These are phyloP conservation scores for Aphanomyces euteiches DNA, from an alignment of 352 stramenopile genomes.

Conservation along the genomic window DNA sequence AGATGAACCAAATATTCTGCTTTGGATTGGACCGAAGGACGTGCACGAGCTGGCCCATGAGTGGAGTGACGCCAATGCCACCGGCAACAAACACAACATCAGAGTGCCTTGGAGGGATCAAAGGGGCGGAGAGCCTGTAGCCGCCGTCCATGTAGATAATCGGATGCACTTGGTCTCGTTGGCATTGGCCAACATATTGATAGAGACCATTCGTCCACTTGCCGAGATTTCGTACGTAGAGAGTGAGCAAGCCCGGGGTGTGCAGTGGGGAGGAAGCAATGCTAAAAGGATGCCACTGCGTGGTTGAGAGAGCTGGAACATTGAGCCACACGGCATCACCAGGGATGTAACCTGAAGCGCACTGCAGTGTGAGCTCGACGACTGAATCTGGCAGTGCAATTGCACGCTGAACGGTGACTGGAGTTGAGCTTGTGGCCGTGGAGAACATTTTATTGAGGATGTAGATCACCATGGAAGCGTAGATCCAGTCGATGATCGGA, in stretches of 20 bases:
- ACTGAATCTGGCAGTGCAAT: not conserved
- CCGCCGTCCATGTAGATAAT: slow-evolving; percentile 49
- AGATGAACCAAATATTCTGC: slow-evolving; percentile 13
- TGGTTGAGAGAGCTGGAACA: slow-evolving; percentile 62
- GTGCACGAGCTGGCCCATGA: slow-evolving; percentile 28
- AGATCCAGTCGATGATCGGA: slow-evolving; percentile 84
- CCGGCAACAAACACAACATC: slow-evolving; percentile 38
- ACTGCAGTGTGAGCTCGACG: not conserved
- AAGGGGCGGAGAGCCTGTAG: slow-evolving; percentile 62
- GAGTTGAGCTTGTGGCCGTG: not conserved
- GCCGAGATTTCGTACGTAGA: slow-evolving; percentile 75
- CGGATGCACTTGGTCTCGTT: slow-evolving; percentile 28
- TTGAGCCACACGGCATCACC: slow-evolving; percentile 78
- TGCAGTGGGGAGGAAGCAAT: slow-evolving; percentile 81
- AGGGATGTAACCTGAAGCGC: not conserved
- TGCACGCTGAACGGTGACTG: not conserved
- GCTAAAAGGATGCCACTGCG: slow-evolving; percentile 66
- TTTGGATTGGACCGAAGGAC: not conserved
- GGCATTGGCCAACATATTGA: slow-evolving; percentile 73
- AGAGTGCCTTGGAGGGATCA: slow-evolving; percentile 50
- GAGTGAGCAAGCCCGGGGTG: slow-evolving; percentile 78
- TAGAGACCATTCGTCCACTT: slow-evolving; percentile 76
- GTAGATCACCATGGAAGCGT: slow-evolving; percentile 68
- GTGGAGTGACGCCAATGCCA: slow-evolving; percentile 42
- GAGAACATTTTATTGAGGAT: slow-evolving; percentile 53